phyloP scores from a whole-genome alignment of 495 filamentous ascomycete species.

The Cenococcum geophilum region DNA sequence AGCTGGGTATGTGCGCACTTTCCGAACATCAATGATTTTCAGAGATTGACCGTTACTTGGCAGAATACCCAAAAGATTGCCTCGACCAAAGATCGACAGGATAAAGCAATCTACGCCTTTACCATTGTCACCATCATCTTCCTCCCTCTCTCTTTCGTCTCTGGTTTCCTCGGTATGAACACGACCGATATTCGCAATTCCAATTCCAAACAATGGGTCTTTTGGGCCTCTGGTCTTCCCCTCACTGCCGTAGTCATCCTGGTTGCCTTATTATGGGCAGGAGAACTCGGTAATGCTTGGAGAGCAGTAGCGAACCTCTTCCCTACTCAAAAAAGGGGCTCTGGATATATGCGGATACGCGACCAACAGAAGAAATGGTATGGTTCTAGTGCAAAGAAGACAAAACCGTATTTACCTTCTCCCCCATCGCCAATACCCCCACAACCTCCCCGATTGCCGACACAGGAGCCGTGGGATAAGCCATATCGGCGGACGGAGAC shows the following conservation, averaged over 20 bases:
- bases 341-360: background rate
- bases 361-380: background rate
- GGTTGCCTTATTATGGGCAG: conserved; percentile 6
- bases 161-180: conserved; percentile 39
- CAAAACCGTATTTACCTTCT: no score
- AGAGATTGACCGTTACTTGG: background rate
- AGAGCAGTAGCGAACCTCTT: background rate
- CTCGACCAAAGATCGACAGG: conserved; percentile 22
- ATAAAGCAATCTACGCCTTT: conserved; percentile 37
- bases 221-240: conserved; percentile 23
- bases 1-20: background rate
- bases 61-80: conserved; percentile 16
- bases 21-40: background rate
- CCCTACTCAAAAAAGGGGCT: no score
- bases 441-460: no score
- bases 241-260: conserved; percentile 16
- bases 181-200: conserved; percentile 18
- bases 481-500: no score
- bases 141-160: conserved; percentile 41
- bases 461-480: no score
- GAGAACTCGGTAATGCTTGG: conserved; percentile 12
- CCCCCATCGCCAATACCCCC: no score
- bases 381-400: no score
- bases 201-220: conserved; percentile 13
- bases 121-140: conserved; percentile 42